A percentile compares a stretch with the other conserved stretches of the same genome.
These are phyloP conservation scores for Passalora sequoiae DNA, from an alignment of 2,329 filamentous ascomycete species.

Conservation along the genomic window DNA sequence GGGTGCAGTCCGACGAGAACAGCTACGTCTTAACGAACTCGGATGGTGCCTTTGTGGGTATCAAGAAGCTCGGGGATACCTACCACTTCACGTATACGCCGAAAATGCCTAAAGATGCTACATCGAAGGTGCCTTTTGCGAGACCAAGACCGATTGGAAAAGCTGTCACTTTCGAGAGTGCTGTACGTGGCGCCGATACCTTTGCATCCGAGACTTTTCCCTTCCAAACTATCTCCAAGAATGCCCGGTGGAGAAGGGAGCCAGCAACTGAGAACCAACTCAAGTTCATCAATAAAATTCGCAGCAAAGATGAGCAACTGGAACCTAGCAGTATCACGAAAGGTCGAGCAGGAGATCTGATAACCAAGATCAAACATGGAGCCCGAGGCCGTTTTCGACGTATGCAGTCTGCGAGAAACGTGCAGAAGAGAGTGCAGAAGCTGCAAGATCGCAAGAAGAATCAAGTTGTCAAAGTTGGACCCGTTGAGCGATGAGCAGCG, in stretches of 20 bases:
- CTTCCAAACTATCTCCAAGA: slow-evolving; percentile 59
- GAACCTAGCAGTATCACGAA: slow-evolving; percentile 60
- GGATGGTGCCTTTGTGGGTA: slow-evolving; percentile 55
- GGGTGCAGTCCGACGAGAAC: slow-evolving; percentile 71
- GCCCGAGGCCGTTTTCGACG: slow-evolving; percentile 58
- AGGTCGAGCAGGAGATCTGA: slow-evolving; percentile 81
- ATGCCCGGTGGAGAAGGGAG: slow-evolving; percentile 63
- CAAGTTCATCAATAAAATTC: slow-evolving; percentile 62
- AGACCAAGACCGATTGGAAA: slow-evolving; percentile 64
- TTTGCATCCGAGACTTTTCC: slow-evolving; percentile 31
- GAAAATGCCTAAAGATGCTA: slow-evolving; percentile 34
- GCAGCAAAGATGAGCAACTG: slow-evolving; percentile 52
- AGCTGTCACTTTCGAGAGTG: slow-evolving; percentile 63
- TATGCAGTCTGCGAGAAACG: slow-evolving; percentile 31
- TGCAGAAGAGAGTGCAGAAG: slow-evolving; percentile 40
- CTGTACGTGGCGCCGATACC: slow-evolving; percentile 79
- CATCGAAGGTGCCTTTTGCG: slow-evolving; percentile 54
- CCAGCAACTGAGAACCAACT: slow-evolving; percentile 61
- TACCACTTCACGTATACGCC: slow-evolving; percentile 41
- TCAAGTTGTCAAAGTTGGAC: slow-evolving; percentile 47
- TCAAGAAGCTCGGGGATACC: slow-evolving; percentile 40
- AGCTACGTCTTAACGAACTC: slow-evolving; percentile 65
- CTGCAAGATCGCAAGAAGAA: slow-evolving; percentile 40
- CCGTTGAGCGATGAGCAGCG: slow-evolving; percentile 21
- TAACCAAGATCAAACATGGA: slow-evolving; percentile 84